Conservation (phyloP, 805 yeast species). For the Metschnikowia gelsemii region DNA sequence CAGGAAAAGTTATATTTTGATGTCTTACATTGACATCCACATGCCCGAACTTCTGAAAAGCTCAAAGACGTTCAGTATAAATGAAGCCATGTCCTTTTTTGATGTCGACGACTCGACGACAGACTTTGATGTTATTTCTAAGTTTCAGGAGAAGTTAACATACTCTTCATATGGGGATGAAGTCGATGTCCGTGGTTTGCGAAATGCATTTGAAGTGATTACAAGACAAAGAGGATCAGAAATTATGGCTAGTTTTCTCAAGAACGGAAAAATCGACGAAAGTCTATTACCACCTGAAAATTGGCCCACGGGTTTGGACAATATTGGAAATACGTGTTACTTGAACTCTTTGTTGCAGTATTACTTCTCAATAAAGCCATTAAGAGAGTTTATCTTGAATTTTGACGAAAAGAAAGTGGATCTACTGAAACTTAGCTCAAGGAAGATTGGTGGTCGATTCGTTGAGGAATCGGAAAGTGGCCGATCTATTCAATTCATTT, state of each 20-base stretch:
- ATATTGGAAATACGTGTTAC: constrained; percentile 90
- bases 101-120: constrained; percentile 51
- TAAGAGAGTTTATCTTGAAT: constrained; percentile 61
- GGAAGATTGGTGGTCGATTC: constrained; percentile 85
- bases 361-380: constrained; percentile 81
- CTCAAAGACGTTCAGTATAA: constrained; percentile 23
- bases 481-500: constrained; percentile 79
- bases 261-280: constrained; percentile 62
- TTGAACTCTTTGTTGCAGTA: constrained; percentile 87
- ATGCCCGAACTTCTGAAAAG: constrained; percentile 32
- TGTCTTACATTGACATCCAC: constrained; percentile 51
- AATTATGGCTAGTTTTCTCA: constrained; percentile 54
- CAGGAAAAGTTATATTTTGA: constrained; percentile 56
- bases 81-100: constrained; percentile 46
- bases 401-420: constrained; percentile 43
- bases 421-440: constrained; percentile 17
- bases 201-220: constrained; percentile 56
- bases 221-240: constrained; percentile 56
- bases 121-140: constrained; percentile 55
- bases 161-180: constrained; percentile 22
- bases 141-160: constrained; percentile 44
- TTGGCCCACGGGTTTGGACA: constrained; percentile 91
- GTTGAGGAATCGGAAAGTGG: constrained; percentile 77
- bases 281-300: constrained; percentile 56
- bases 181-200: constrained; percentile 53